phyloP scores from a whole-genome alignment of 495 filamentous ascomycete species.

The Penicillium maclennaniae region DNA sequence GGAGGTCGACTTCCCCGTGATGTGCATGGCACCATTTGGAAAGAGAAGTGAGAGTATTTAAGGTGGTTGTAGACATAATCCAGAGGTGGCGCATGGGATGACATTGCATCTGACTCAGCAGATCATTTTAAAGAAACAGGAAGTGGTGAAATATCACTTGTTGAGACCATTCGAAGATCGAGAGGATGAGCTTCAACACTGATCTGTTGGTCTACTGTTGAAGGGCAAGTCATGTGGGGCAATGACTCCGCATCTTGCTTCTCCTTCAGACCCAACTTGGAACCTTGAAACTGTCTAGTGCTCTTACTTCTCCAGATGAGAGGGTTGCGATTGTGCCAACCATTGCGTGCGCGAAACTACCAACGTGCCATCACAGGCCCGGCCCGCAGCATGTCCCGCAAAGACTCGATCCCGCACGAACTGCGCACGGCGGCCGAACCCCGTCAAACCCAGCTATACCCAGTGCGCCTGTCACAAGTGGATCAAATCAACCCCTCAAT shows the following conservation, averaged over 20 bases:
- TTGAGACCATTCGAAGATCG: too few relatives aligned
- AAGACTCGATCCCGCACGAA: constrained; percentile 45
- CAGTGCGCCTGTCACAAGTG: constrained; percentile 45
- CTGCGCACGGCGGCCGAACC: constrained; percentile 71
- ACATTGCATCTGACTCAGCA: not conserved
- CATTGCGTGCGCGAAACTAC: not conserved
- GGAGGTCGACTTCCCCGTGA: constrained; percentile 7
- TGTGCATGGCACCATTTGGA: too few relatives aligned
- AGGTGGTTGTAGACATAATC: not conserved
- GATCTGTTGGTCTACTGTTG: too few relatives aligned
- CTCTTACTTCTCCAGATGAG: constrained; percentile 1
- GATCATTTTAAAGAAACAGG: too few relatives aligned
- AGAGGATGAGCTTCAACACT: too few relatives aligned
- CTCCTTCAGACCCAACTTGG: not conserved
- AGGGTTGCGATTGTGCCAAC: constrained; percentile 9
- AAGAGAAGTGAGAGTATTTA: too few relatives aligned
- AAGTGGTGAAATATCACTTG: too few relatives aligned
- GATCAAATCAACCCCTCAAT: constrained; percentile 45
- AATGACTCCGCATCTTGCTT: constrained; percentile 2
- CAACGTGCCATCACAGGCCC: constrained; percentile 1
- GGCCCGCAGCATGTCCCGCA: constrained; percentile 24
- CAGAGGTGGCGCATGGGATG: not conserved
- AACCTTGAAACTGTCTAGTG: not conserved
- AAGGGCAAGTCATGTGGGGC: not conserved
- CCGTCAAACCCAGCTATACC: constrained; percentile 56